These are phyloP conservation scores for Priceomyces melissophilus DNA, from an alignment of 805 yeast genomes.

Conservation along the genomic window DNA sequence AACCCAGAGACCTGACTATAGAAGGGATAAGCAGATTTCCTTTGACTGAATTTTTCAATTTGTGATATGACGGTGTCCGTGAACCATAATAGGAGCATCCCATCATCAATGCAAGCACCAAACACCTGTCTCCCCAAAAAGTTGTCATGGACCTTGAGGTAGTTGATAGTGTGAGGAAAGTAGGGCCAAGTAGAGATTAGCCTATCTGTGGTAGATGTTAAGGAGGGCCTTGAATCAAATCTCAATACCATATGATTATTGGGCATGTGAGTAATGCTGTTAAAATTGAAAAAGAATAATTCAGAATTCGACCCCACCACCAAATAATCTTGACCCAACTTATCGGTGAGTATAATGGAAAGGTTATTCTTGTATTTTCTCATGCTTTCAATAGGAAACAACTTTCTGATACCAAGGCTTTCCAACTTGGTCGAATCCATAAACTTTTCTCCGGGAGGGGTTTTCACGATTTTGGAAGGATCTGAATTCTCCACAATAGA, in stretches of 20 bases:
- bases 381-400: conserved; percentile 21
- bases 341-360: conserved; percentile 18
- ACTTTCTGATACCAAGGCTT: conserved; percentile 17
- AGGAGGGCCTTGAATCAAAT: conserved; percentile 41
- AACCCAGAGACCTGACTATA: conserved; percentile 6
- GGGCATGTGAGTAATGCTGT: conserved; percentile 25
- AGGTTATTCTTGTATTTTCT: conserved; percentile 43
- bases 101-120: conserved; percentile 54
- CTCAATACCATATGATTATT: conserved; percentile 19
- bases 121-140: conserved; percentile 43
- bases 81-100: conserved; percentile 41
- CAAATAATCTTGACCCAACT: conserved; percentile 16
- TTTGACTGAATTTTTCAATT: conserved; percentile 7
- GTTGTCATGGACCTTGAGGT: conserved; percentile 30
- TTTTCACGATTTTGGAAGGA: conserved; percentile 15
- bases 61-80: conserved; percentile 20
- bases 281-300: conserved; percentile 31
- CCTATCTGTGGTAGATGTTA: conserved; percentile 39
- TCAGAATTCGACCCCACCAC: conserved; percentile 34
- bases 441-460: conserved; percentile 36
- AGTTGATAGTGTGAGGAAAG: conserved; percentile 57
- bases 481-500: conserved; percentile 11
- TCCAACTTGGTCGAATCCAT: conserved; percentile 27
- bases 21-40: conserved; percentile 6
- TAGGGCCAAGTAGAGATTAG: conserved; percentile 48